Conservation (phyloP, 169 alveolate species). For the Plasmodium falciparum region DNA sequence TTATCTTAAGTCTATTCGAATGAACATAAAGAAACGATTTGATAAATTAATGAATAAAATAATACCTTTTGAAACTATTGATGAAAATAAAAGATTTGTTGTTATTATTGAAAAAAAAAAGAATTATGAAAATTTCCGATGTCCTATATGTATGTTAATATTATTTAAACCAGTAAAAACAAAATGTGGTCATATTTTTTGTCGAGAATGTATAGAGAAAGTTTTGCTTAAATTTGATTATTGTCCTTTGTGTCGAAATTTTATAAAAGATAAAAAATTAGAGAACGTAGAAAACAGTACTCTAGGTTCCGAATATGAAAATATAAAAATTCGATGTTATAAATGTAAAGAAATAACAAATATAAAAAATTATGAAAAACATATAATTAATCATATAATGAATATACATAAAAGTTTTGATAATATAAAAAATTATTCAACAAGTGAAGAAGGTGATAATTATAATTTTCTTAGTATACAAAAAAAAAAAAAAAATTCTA, state of each 20-base stretch:
- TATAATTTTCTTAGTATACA: not conserved
- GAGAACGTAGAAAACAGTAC: conserved; percentile 11
- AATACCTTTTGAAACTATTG: conserved; percentile 16
- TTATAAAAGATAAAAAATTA: conserved; percentile 27
- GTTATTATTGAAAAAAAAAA: conserved; percentile 48
- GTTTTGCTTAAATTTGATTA: conserved; percentile 57
- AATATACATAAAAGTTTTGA: not conserved
- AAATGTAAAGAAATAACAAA: conserved; percentile 25
- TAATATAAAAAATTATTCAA: not conserved
- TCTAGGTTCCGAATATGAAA: conserved; percentile 34
- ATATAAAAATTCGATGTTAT: conserved; percentile 34
- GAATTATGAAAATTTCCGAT: conserved; percentile 52
- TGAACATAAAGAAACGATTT: conserved; percentile 23
- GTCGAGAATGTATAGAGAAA: conserved; percentile 76
- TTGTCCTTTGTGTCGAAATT: conserved; percentile 45
- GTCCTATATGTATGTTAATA: conserved; percentile 79
- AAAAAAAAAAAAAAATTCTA: not conserved
- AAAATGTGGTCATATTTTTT: conserved; percentile 80
- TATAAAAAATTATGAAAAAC: conserved; percentile 45
- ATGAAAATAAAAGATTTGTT: conserved; percentile 44
- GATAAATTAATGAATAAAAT: conserved; percentile 28
- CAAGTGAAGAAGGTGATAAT: not conserved
- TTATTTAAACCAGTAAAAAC: conserved; percentile 78
- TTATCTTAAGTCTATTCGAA: conserved; percentile 16
- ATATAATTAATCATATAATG: conserved; percentile 10